Base-by-base conservation (phyloP, 305 asterid species). In the Andrographis paniculata region DNA sequence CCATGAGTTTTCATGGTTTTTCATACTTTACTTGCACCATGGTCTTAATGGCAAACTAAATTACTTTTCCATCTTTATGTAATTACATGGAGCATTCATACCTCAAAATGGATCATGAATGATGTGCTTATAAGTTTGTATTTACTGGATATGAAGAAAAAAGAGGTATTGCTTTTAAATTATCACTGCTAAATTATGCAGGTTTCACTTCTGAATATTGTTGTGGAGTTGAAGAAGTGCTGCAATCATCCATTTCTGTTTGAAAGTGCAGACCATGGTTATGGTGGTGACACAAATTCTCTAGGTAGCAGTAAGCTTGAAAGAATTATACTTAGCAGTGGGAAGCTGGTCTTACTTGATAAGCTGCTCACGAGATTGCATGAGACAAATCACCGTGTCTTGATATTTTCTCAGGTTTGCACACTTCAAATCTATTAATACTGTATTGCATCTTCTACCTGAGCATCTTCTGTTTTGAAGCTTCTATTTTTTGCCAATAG, bases 191-290 rank as follows among this genome's bases (percentile, higher is more conserved):
- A 58, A 42, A 36, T 31, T 61, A 38, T 75, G 74, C 88, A 92
- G 99, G 99, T 92, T 48, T 92, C 99, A 11, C 99, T 92, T 63
- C 59, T 92, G 62, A 92, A 92, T 78, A 84, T 92, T 53, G 94
- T 92, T 78, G 99, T 87, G 72, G 99, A 92, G 80, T 69, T 92
- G 89, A 92, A 92, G 94, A 92, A 92, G 65, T 92, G 97, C 77
- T 92, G 97, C 83, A 92, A 92, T 55, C 99, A 92, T 69, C 99
- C 99, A 47, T 92, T 92, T 74, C 58, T 92, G 58, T 92, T 92
- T 73, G 95, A 92, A 74, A 92, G 99, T 71, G 99, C 99, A 12
- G 99, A 92, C 74, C 95, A 87, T 74, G 99, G 99, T 66, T 92
- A 92, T 70, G 99, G 99, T 40, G 99, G 99, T 66, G 94, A 92